Base-by-base conservation (phyloP, 495 filamentous ascomycete species). In the Niebla homalea region DNA sequence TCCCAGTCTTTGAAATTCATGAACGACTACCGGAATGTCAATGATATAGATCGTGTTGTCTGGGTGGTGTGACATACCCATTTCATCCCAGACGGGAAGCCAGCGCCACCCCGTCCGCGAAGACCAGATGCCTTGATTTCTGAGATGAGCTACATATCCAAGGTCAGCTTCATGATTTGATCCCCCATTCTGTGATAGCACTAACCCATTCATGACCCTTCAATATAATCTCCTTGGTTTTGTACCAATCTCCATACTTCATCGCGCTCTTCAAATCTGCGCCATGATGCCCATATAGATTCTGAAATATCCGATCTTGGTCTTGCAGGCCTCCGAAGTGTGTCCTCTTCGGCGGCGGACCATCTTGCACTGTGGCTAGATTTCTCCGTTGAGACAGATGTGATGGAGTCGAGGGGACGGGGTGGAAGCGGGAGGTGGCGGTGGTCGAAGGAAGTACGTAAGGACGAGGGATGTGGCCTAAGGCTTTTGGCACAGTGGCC, bases 1-100 rank as follows among this genome's bases (percentile, higher is more conserved):
- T 97, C 89, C 93, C 92, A 98, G 66, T 87, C 93, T 70, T 96
- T 94, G 78, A 88, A 87, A 73, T 97, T 98, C 92, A 98, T 98
- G 75, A 98, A 98, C 44, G 88, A 95, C 89, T 96, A 59, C 50
- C 50, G 44, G 42, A 63, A 56, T 65, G 64, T 59, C 43, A 57
- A 55, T 36, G 39, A 55, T 16, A 26, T 38, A 51, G 52, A 21
- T 16, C 22, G 19, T 36, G 12, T 41, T 42, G 23, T 16, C 42
- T 41, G 38, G 32, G 15, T 22, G 18, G 36, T 15, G 35, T 20
- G 57, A 42, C 54, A 65, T 77, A 96, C 90, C 83, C 93, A 98
- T 89, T 98, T 98, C 76, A 97, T 71, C 51, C 92, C 92, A 14
- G 90, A 94, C 51, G 92, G 92, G 63, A 98, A 98, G 60, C 92